Evolutionary conservation across 179 eudicot species (phyloP), one percentile per base, ranked within the genome.

Genomic region (Silene coronaria): DNA sequence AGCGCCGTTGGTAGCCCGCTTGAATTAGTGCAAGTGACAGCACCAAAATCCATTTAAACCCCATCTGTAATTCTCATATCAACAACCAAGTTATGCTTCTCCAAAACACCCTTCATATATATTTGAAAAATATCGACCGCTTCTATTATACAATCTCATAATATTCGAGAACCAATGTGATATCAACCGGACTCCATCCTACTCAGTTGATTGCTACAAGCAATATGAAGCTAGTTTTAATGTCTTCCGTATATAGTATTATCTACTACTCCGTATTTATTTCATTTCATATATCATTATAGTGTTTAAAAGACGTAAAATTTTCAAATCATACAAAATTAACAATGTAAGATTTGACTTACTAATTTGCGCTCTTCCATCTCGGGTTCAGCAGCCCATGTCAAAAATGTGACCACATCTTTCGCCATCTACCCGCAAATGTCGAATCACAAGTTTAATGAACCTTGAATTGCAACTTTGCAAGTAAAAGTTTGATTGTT

Each of bases 301-400:
- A n/a, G n/a, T n/a, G n/a, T n/a, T n/a, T n/a, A n/a, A n/a, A n/a
- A 34, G 38, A 8, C 3, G 3, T 34, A 34, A 34, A 34, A 34
- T 34, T 34, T 34, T 6, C 38, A 8, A 34, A 32, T 32, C 34
- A 32, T 32, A 34, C 5, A 34, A 34, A 34, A 5, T 34, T 34
- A 0, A n/a, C 48, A 51, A 14, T 48, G 6, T 10, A 48, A 11
- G 17, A n/a, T n/a, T 13, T 0, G 21, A 55, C 75, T 34, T 84
- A 91, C 98, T 88, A 93, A 84, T 84, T 93, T 93, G 75, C 98
- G 87, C 81, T 93, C 98, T 87, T 93, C 98, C 98, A 93, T 93
- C 82, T 93, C 98, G 5, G 98, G 98, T 80, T 93, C 98, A 16
- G 98, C 98, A 61, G 97, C 97, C 98, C 97, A 91, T 12, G 93